Conservation (phyloP, 2,329 filamentous ascomycete genomes). For the Davidsoniella neocaledoniae region DNA sequence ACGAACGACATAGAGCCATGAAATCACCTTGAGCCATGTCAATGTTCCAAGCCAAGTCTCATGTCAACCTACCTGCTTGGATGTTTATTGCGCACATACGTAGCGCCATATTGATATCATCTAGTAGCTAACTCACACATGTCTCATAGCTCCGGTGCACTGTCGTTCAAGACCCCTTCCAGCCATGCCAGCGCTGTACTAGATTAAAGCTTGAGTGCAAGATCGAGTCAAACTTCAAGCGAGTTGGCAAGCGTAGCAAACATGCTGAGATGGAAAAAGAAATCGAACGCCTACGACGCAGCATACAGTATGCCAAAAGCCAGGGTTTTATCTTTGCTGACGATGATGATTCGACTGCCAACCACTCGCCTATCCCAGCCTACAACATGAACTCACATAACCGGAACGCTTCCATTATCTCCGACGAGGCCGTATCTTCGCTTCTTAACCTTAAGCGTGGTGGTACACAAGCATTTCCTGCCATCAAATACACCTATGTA, state of each 20-base stretch:
- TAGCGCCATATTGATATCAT: background rate
- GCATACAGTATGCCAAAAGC: slow-evolving; percentile 40
- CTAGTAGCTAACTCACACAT: background rate
- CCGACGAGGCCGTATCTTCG: slow-evolving; percentile 51
- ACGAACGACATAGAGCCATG: background rate
- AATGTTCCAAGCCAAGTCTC: background rate
- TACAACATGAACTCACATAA: slow-evolving; percentile 31
- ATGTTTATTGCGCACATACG: background rate
- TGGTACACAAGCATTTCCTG: slow-evolving; percentile 37
- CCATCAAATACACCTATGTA: slow-evolving; percentile 31
- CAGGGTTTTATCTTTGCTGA: slow-evolving; percentile 40
- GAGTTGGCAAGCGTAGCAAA: slow-evolving; percentile 64
- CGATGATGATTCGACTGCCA: slow-evolving; percentile 36
- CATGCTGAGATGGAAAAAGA: slow-evolving; percentile 79
- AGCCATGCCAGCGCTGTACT: slow-evolving; percentile 59
- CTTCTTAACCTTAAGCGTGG: slow-evolving; percentile 49
- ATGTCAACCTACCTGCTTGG: too few species aligned
- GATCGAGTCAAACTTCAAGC: slow-evolving; percentile 78
- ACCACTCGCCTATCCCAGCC: slow-evolving; percentile 18
- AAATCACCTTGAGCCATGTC: background rate
- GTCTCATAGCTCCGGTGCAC: slow-evolving; percentile 55
- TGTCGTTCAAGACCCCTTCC: slow-evolving; percentile 65
- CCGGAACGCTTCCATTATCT: slow-evolving; percentile 47
- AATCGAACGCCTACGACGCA: slow-evolving; percentile 50
- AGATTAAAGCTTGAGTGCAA: slow-evolving; percentile 70